Base-by-base conservation (phyloP, 352 stramenopile genomes). In the Thalassiosira delicatula region DNA sequence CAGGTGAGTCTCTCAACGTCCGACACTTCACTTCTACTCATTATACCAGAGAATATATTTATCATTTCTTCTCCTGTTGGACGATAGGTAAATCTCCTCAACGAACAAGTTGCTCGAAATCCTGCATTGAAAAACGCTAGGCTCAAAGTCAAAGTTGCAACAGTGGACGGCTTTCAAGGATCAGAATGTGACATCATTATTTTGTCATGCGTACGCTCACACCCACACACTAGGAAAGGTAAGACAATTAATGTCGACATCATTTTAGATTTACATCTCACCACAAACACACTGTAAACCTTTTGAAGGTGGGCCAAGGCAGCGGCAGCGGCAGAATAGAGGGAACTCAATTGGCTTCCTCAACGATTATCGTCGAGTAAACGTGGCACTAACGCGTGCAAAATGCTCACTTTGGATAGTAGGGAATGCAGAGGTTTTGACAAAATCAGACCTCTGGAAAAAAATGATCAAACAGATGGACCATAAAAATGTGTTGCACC, bases 361-460 rank as follows among this genome's bases (percentile, higher is more conserved):
- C 7, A 88, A 84, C 23, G 93, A 96, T 83, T 89, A 90, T 30
- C 71, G 94, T 61, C 85, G 94, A 40, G 91, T 96, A 67, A 96
- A 96, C 74, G 94, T 96, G 12, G 93, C 92, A 32, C 59, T 96
- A 42, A 96, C 94, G 30, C 83, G 94, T 59, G 92, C 94, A 2
- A 94, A 94, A 63, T 71, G 89, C 32, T 93, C 91, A 60, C 76
- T 96, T 49, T 92, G 85, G 81, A 78, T 87, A 61, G 70, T 87
- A 44, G 81, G 81, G 11, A 81, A 87, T 70, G 35, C 70, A 53
- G 63, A 87, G 12, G 81, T 82, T 5, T 63, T 87, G 53, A 81
- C 66, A 42, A n/a, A 44, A 61, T 78, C 70, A 44, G 49, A 63
- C 5, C 54, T 84, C 25, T 87, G 69, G 81, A 60, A 44, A 27